phyloP scores from a whole-genome alignment of 2,329 filamentous ascomycete species.

The Claviceps digitariae region DNA sequence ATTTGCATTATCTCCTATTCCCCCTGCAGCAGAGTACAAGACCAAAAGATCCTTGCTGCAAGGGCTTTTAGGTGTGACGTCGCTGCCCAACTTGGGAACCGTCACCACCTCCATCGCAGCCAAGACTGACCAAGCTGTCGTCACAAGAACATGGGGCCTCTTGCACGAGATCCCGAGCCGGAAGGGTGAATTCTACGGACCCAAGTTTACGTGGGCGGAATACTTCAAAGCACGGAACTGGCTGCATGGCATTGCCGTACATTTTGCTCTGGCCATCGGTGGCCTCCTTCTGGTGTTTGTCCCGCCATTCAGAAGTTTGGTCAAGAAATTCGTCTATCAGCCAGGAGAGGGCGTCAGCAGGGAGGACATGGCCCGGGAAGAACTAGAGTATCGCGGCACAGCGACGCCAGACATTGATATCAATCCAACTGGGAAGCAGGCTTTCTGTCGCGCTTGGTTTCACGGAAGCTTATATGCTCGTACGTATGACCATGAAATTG shows the following conservation, averaged over 20 bases:
- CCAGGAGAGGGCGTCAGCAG: conserved; percentile 41
- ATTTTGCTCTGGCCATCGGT: conserved; percentile 33
- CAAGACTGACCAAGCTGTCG: conserved; percentile 36
- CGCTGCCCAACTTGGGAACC: conserved; percentile 38
- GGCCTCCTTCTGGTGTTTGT: conserved; percentile 29
- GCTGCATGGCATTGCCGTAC: conserved; percentile 34
- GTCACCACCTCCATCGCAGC: conserved; percentile 39
- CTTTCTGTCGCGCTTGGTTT: conserved; percentile 40
- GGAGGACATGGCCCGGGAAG: conserved; percentile 43
- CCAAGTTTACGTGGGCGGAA: conserved; percentile 46
- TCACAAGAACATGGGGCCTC: conserved; percentile 52
- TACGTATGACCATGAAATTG: conserved; percentile 25
- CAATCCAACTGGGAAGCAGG: conserved; percentile 30
- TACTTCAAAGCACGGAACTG: conserved; percentile 37
- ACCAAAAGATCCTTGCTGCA: conserved; percentile 23
- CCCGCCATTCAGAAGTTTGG: conserved; percentile 31
- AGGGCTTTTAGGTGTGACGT: conserved; percentile 34
- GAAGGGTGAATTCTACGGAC: conserved; percentile 39
- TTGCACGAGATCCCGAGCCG: conserved; percentile 30
- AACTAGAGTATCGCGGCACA: conserved; percentile 49
- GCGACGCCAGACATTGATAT: conserved; percentile 43
- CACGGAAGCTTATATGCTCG: conserved; percentile 51
- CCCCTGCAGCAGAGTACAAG: conserved; percentile 24
- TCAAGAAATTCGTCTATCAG: conserved; percentile 30
- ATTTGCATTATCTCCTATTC: conserved; percentile 44